Base-by-base conservation (phyloP, 2,329 filamentous ascomycete species). In the Pseudocercospora musae region DNA sequence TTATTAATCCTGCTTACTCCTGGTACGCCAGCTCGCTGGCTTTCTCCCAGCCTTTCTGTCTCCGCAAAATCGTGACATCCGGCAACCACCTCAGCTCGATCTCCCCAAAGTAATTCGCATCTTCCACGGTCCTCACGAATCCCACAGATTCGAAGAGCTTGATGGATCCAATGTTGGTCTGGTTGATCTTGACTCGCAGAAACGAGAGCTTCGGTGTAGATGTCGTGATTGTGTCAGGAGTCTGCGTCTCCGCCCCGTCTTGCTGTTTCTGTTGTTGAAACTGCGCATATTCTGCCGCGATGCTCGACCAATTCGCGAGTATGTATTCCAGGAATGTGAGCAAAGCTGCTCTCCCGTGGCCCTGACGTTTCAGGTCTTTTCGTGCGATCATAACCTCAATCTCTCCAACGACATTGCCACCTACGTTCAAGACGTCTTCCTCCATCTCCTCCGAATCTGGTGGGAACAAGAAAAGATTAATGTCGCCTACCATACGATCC, bases 341-440 rank as follows among this genome's bases (percentile, higher is more conserved):
- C 0, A 96, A 80, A 0, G 89, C 85, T 0, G 85, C 84, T 4
- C 81, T 79, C 0, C 91, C 92, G 6, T 87, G 78, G 0, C 92
- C 92, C 7, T 80, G 78, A 0, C 88, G 80, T 23, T 88, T 86
- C 29, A 85, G 78, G 0, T 74, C 71, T 4, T 77, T 77, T 1
- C 80, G 78, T 0, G 92, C 92, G 64, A 96, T 87, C 92, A 96
- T 96, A 66, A 96, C 84, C 75, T 96, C 91, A 6, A 96, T 77
- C 72, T 96, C 92, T 23, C 90, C 92, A 3, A 89, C 76, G 9
- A 81, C 68, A 25, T 48, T 57, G 23, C 68, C 64, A 40, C 31
- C 68, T 65, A 69, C 60, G 18, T 69, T 74, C 2, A 76, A 76
- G 0, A 80, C 79, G 0, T 84, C 82, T 23, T 72, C 69, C 46